These are phyloP conservation scores for Drechmeria coniospora DNA, from an alignment of 2,329 filamentous ascomycete species.

Conservation along the genomic window DNA sequence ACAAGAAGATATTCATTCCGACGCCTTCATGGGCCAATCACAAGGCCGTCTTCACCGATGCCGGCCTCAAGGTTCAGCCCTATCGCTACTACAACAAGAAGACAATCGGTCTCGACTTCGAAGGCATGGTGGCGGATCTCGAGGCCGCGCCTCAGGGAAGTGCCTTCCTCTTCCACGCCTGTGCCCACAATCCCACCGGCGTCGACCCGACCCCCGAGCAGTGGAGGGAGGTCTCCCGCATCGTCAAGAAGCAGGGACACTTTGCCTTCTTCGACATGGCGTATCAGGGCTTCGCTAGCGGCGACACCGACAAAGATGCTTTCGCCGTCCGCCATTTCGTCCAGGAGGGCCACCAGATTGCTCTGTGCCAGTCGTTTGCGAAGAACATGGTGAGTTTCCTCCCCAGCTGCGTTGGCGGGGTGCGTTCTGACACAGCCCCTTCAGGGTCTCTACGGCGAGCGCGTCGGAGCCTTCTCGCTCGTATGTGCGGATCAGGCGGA, in stretches of 20 bases:
- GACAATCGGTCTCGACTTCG: conserved; percentile 94
- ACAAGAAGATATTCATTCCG: conserved; percentile 94
- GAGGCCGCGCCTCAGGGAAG: conserved; percentile 75
- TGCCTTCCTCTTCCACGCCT: conserved; percentile 88
- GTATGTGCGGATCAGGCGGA: conserved; percentile 74
- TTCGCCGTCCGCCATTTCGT: conserved; percentile 91
- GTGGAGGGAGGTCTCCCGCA: conserved; percentile 80
- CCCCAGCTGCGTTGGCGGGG: too few species aligned
- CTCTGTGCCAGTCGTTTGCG: conserved; percentile 85
- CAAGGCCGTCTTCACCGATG: conserved; percentile 88
- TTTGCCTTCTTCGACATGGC: conserved; percentile 99
- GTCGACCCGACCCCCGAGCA: conserved; percentile 85
- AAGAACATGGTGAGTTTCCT: conserved; percentile 77
- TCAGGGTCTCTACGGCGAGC: conserved; percentile 92
- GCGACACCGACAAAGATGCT: conserved; percentile 81
- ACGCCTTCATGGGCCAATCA: conserved; percentile 97
- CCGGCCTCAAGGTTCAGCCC: conserved; percentile 78
- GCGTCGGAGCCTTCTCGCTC: conserved; percentile 91
- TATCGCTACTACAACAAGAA: conserved; percentile 99
- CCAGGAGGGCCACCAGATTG: conserved; percentile 76
- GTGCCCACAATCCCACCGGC: conserved; percentile 94
- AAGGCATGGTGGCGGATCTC: conserved; percentile 81
- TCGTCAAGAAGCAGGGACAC: conserved; percentile 74
- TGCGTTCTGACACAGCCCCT: too few species aligned
- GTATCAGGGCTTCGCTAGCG: conserved; percentile 94